Conservation (phyloP, 2,329 filamentous ascomycete genomes). For the Aspergillus chevalieri region DNA sequence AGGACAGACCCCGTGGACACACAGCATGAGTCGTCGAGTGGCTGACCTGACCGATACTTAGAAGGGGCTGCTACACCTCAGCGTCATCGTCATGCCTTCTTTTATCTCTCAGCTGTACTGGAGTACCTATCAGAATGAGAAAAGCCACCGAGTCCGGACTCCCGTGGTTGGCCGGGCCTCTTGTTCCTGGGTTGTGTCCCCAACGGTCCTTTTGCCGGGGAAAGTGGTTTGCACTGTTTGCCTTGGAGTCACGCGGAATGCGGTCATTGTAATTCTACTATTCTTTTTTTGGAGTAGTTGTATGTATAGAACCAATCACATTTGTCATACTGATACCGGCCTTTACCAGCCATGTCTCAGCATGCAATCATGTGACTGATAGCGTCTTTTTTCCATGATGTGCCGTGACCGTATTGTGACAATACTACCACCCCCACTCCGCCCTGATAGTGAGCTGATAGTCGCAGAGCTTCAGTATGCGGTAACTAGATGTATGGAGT, state of each 20-base stretch:
- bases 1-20: not conserved
- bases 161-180: not conserved
- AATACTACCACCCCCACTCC: not conserved
- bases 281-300: not conserved
- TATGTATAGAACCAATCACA: too few species aligned
- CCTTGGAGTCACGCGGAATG: not conserved
- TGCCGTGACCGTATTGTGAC: not conserved
- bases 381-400: not conserved
- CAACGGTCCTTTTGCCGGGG: not conserved
- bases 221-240: not conserved
- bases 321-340: not conserved
- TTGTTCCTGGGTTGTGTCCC: not conserved
- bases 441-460: not conserved
- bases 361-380: not conserved
- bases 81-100: too few species aligned
- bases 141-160: not conserved
- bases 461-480: not conserved
- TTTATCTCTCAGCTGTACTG: not conserved
- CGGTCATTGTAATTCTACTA: not conserved
- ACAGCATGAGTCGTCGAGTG: not conserved
- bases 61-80: too few species aligned
- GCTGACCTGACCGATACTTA: not conserved
- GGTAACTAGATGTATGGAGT: not conserved
- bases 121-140: not conserved
- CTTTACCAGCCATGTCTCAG: not conserved